Evolutionary conservation across 1,139 yeast genomes (phyloP), one percentile per base, ranked within the genome.

Genomic region (Spencermartinsiella ligniputridi): DNA sequence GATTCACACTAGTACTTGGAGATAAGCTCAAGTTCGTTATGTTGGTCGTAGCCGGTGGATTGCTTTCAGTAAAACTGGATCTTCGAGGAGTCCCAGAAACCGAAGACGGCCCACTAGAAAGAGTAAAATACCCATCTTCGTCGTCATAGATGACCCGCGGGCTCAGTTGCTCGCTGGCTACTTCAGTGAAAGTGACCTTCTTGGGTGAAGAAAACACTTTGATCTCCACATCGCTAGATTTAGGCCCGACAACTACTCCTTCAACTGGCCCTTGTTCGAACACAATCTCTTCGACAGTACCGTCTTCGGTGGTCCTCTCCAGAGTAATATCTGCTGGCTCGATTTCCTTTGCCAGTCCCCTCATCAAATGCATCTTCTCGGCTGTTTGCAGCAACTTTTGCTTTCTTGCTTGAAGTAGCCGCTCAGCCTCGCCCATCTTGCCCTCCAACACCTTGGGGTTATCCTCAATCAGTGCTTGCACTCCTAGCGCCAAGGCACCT

Each of bases 401-500:
- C 16, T 15, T 18, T 6, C 20, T 18, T 8, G 19, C 13, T 5
- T 15, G 22, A 16, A 33, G 36, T 20, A 33, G 13, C 11, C 11
- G 6, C 12, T 17, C 20, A 16, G 32, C 39, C 12, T 13, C 18
- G 38, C 16, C 18, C 18, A 12, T 27, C 22, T 36, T 30, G 22
- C 20, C 36, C n/a, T 30, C 40, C 22, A 39, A 29, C 18, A 29
- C 35, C 22, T 36, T 20, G 11, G 34, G 39, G 5, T 39, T 44
- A 3, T 39, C 42, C 18, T 37, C 46, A 19, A 53, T 41, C 18
- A 54, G 22, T 29, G 47, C 38, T 39, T 54, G 56, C 2, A 54
- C 49, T n/a, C 48, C 32, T 30, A 54, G 45, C 3, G 55, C 52
- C 42, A 48, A 38, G 12, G 49, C 54, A n/a, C 57, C 58, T 8